Base-by-base conservation (phyloP, 2,329 filamentous ascomycete genomes). In the Fusarium anthophilum region DNA sequence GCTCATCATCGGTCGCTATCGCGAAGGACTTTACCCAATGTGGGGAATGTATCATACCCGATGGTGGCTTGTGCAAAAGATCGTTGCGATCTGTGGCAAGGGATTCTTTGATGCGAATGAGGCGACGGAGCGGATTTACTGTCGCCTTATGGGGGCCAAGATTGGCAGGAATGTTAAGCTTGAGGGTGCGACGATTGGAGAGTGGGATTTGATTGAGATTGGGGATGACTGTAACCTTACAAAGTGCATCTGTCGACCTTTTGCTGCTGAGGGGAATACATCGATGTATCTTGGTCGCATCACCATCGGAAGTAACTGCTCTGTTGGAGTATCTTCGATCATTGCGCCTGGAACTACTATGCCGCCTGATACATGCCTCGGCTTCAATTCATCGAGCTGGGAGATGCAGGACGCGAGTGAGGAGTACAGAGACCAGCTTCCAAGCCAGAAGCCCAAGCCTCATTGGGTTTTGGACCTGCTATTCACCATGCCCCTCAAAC, bases 11-110 rank as follows among this genome's bases (percentile, higher is more conserved):
- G 63, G 65, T 1, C 39, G 65, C 2, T 67, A 68, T 43, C 45
- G 28, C 0, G 53, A 62, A 15, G 65, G 63, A 0, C 30, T 68
- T 2, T 68, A 68, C 6, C 65, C 65, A 0, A 68, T 68, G 65
- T 68, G 65, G 65, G 65, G 65, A 17, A 18, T 53, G 2, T 68
- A 68, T 18, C 65, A 68, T n/a, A 68, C 65, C 0, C 35, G 65
- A 14, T 68, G 65, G 65, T 68, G 65, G 65, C 20, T 68, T 37
- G 45, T 68, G 9, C 65, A 68, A 22, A 68, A 68, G 63, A 68
- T 68, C 1, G 39, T 68, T 9, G n/a, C 54, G 0, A 51, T 68
- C 11, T 68, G 65, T 0, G 54, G 63, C 8, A 37, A 17, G 17
- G 65, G 63, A 0, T 68, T 67, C 22, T 68, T 68, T 14, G 8